Evolutionary conservation across 176 grass and related monocot genomes (phyloP).

Genomic region (Aegilops umbellulata): DNA sequence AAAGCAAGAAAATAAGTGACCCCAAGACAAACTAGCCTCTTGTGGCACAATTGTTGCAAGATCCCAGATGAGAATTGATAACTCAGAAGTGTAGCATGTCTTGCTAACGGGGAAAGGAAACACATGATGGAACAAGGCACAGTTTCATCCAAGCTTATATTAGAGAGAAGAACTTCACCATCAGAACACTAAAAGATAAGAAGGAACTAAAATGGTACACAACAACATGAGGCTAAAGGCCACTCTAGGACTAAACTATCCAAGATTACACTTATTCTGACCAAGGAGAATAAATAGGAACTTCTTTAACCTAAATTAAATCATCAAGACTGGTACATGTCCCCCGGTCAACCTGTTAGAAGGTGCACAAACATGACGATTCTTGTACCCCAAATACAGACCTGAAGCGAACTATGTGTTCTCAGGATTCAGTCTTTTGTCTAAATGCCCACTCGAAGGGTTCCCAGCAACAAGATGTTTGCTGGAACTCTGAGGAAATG

Average conservation of each 20-base stretch:
- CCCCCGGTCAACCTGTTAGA: slow-evolving; percentile 34
- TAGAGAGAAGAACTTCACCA: slow-evolving; percentile 23
- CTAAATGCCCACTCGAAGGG: slow-evolving; percentile 37
- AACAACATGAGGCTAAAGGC: not conserved
- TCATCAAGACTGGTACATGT: slow-evolving; percentile 41
- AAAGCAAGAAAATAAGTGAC: not conserved
- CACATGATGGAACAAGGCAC: not conserved
- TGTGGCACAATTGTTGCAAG: not conserved
- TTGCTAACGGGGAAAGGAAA: not conserved
- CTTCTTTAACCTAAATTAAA: slow-evolving; percentile 50
- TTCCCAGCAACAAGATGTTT: slow-evolving; percentile 47
- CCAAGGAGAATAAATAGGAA: slow-evolving; percentile 31
- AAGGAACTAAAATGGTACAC: slow-evolving; percentile 2
- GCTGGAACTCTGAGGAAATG: slow-evolving; percentile 51
- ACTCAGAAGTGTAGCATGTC: not conserved
- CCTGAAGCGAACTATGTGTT: slow-evolving; percentile 28
- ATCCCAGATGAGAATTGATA: not conserved
- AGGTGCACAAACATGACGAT: slow-evolving; percentile 29
- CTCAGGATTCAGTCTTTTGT: slow-evolving; percentile 59
- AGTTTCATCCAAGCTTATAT: not conserved
- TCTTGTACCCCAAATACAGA: slow-evolving; percentile 45
- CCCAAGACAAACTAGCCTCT: not conserved
- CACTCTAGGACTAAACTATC: slow-evolving; percentile 41
- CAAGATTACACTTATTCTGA: slow-evolving; percentile 53
- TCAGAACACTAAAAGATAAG: not conserved